Evolutionary conservation across 148 eudicot species (phyloP).

Genomic region (Drosera capensis): DNA sequence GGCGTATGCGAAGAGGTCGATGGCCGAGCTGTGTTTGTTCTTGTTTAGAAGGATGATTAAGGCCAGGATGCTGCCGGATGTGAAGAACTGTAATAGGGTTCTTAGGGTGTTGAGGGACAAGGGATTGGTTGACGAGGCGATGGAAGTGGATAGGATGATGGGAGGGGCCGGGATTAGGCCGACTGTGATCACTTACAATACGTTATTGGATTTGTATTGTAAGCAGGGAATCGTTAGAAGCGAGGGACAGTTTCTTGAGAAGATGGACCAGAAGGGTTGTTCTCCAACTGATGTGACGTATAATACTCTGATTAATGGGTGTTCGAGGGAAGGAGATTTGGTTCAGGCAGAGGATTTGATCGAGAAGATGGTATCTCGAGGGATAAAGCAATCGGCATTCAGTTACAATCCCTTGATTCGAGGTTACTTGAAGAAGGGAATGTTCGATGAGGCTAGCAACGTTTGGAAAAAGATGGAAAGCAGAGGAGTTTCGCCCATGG

Average conservation of each 20-base stretch:
- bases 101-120: constrained; percentile 35
- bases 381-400: constrained; percentile 31
- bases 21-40: constrained; percentile 20
- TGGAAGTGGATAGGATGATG: constrained; percentile 32
- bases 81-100: constrained; percentile 45
- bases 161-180: constrained; percentile 26
- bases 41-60: constrained; percentile 37
- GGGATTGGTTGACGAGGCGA: constrained; percentile 16
- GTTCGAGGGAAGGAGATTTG: constrained; percentile 31
- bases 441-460: constrained; percentile 27
- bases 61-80: constrained; percentile 31
- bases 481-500: constrained; percentile 27
- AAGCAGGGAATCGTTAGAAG: constrained; percentile 29
- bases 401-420: constrained; percentile 42
- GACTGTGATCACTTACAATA: constrained; percentile 35
- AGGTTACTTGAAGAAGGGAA: constrained; percentile 29
- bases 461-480: constrained; percentile 30
- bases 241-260: too few relatives aligned
- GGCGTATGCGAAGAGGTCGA: constrained; percentile 19
- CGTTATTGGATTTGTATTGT: constrained; percentile 37
- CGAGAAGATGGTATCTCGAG: constrained; percentile 23
- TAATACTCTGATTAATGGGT: constrained; percentile 39
- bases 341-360: constrained; percentile 26
- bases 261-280: constrained; percentile 34
- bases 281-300: constrained; percentile 37